phyloP scores from a whole-genome alignment of 345 rosid species.

The Sapria himalayana region DNA sequence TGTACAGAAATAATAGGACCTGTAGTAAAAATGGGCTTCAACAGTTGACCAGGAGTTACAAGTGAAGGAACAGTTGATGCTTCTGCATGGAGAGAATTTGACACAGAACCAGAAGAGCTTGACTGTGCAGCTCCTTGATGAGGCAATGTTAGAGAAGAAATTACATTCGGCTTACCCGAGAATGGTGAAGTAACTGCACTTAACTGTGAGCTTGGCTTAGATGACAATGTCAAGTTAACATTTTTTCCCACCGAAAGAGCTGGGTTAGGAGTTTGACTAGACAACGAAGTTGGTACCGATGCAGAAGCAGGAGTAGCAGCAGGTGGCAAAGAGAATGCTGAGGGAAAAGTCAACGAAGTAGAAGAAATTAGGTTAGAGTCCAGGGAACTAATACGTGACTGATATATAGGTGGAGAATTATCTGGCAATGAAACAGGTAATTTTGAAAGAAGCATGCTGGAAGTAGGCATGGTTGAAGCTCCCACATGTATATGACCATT shows the following conservation, averaged over 20 bases:
- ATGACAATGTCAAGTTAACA: conserved; percentile 24
- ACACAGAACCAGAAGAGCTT: conserved; percentile 20
- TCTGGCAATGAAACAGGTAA: conserved; percentile 18
- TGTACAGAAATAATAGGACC: conserved; percentile 21
- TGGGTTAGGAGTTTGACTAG: conserved; percentile 25
- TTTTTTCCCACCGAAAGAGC: conserved; percentile 22
- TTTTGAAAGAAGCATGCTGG: conserved; percentile 12
- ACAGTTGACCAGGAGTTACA: conserved; percentile 57
- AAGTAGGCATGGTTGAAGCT: conserved; percentile 20
- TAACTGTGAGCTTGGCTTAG: conserved; percentile 29
- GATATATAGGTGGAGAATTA: conserved; percentile 21
- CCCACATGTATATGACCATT: conserved; percentile 33
- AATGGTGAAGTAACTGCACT: conserved; percentile 19
- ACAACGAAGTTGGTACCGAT: conserved; percentile 23
- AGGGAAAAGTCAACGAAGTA: conserved; percentile 18
- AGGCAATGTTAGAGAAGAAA: conserved; percentile 23
- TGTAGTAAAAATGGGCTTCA: conserved; percentile 33
- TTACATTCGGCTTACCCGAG: conserved; percentile 23
- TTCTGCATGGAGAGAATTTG: conserved; percentile 26
- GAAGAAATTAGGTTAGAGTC: conserved; percentile 19
- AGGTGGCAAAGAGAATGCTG: conserved; percentile 21
- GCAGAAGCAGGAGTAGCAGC: conserved; percentile 40
- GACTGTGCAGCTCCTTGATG: conserved; percentile 24
- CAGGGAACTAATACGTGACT: conserved; percentile 19
- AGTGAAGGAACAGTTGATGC: conserved; percentile 27